A percentile compares a stretch with the other conserved stretches of the same genome.
Conservation (phyloP, 2,329 filamentous ascomycete species). For the Aureobasidium sp. region DNA sequence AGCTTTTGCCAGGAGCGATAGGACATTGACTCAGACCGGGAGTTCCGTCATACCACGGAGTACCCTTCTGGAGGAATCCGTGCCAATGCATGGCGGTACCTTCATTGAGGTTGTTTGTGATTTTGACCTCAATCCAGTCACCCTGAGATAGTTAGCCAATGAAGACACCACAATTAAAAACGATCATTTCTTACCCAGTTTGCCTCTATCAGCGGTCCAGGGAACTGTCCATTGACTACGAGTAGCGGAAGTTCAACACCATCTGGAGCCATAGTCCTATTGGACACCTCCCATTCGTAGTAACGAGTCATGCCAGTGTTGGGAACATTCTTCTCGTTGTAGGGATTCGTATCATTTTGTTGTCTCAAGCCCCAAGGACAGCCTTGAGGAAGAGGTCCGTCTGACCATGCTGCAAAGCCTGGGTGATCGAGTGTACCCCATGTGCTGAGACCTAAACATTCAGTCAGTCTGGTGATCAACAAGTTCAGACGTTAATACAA, state of each 20-base stretch:
- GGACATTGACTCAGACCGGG: constrained; percentile 34
- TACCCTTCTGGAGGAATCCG: constrained; percentile 36
- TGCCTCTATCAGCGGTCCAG: constrained; percentile 38
- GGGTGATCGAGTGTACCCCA: constrained; percentile 17
- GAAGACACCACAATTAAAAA: neutral
- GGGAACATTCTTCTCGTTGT: constrained; percentile 21
- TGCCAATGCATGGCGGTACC: constrained; percentile 40
- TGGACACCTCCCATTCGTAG: constrained; percentile 24
- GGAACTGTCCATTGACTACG: constrained; percentile 37
- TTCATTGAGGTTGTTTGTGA: constrained; percentile 44
- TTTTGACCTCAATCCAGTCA: constrained; percentile 35
- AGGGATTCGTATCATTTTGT: constrained; percentile 23
- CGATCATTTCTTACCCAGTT: constrained; percentile 28
- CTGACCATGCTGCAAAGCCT: constrained; percentile 5
- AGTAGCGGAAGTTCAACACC: constrained; percentile 26
- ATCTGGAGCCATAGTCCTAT: constrained; percentile 24
- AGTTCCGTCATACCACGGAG: constrained; percentile 35
- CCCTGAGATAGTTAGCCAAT: constrained; percentile 20
- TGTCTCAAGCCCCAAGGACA: constrained; percentile 22
- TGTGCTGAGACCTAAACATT: constrained; percentile 8
- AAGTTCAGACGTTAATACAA: neutral
- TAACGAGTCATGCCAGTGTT: constrained; percentile 25
- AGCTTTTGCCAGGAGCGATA: constrained; percentile 34
- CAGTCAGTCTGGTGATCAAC: neutral
- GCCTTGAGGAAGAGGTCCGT: constrained; percentile 24